Percentiles rank a stretch among this genome's conserved stretches.
These are phyloP conservation scores for Lanmaoa pseudosensibilis DNA, from an alignment of 768 basidiomycete genomes.

Conservation along the genomic window DNA sequence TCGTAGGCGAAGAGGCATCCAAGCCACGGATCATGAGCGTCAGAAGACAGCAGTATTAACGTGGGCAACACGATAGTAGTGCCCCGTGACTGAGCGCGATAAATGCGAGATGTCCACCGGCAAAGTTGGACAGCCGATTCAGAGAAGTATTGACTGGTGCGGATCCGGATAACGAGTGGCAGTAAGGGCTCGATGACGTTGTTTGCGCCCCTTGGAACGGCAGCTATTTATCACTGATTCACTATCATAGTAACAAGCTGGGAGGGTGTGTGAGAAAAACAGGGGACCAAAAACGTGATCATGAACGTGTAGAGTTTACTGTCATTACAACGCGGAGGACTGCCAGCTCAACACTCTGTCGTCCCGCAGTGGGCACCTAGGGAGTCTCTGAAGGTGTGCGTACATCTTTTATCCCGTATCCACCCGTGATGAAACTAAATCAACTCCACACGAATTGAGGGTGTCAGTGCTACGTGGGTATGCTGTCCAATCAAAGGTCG, in stretches of 20 bases:
- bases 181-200: not conserved
- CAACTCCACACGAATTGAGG: not conserved
- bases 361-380: no score
- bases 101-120: not conserved
- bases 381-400: not conserved
- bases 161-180: not conserved
- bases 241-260: no score
- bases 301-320: not conserved
- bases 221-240: no score
- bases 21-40: not conserved
- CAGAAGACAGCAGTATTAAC: not conserved
- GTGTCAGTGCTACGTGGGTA: conserved; percentile 1
- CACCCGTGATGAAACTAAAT: not conserved
- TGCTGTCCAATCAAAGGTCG: not conserved
- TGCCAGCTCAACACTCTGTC: conserved; percentile 2
- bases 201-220: not conserved
- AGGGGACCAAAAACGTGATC: not conserved
- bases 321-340: not conserved
- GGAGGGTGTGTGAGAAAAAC: no score
- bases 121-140: not conserved
- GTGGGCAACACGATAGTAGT: not conserved
- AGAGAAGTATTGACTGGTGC: no score
- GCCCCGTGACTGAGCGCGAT: conserved; percentile 1
- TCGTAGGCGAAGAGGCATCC: not conserved
- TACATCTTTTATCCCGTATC: not conserved